phyloP scores from a whole-genome alignment of 371 early-diverging fungal species.

The Mucor indicus region DNA sequence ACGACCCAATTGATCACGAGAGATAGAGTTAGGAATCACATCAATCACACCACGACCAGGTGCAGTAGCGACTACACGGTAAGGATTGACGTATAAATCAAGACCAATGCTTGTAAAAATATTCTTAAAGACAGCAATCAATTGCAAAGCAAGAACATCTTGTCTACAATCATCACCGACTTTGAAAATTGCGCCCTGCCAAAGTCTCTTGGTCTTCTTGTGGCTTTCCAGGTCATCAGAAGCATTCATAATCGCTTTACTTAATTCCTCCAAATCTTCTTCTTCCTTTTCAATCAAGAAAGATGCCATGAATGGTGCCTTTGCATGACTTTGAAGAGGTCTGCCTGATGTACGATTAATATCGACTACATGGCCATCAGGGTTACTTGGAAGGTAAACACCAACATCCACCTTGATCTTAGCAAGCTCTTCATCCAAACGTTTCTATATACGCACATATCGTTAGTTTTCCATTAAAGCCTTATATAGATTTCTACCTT shows the following conservation, averaged over 20 bases:
- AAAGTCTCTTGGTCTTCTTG: slow-evolving; percentile 7
- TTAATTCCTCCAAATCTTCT: slow-evolving; percentile 41
- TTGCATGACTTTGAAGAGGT: slow-evolving; percentile 98
- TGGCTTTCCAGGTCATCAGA: slow-evolving; percentile 29
- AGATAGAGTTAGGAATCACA: slow-evolving; percentile 96
- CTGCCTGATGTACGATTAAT: slow-evolving; percentile 95
- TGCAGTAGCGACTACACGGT: slow-evolving; percentile 96
- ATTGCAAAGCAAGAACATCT: slow-evolving; percentile 96
- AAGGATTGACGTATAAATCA: slow-evolving; percentile 96
- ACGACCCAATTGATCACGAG: slow-evolving; percentile 97
- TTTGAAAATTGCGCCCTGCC: slow-evolving; percentile 97
- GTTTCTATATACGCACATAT: slow-evolving; percentile 23
- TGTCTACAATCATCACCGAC: slow-evolving; percentile 99
- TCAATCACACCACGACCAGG: slow-evolving; percentile 99
- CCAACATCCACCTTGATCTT: slow-evolving; percentile 94
- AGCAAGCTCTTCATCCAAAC: slow-evolving; percentile 94
- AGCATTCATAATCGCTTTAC: slow-evolving; percentile 49
- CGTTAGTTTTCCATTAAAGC: neutral
- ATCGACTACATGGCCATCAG: slow-evolving; percentile 92
- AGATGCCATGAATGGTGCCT: slow-evolving; percentile 99
- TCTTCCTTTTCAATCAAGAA: slow-evolving; percentile 81
- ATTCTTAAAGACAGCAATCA: slow-evolving; percentile 97
- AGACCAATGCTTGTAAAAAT: slow-evolving; percentile 91
- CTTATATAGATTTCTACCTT: slow-evolving; percentile 32
- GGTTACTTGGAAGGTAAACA: slow-evolving; percentile 97